Percentiles rank a stretch among this genome's conserved stretches.
These are phyloP conservation scores for Brassica rapa DNA, from an alignment of 345 rosid genomes.

Conservation along the genomic window DNA sequence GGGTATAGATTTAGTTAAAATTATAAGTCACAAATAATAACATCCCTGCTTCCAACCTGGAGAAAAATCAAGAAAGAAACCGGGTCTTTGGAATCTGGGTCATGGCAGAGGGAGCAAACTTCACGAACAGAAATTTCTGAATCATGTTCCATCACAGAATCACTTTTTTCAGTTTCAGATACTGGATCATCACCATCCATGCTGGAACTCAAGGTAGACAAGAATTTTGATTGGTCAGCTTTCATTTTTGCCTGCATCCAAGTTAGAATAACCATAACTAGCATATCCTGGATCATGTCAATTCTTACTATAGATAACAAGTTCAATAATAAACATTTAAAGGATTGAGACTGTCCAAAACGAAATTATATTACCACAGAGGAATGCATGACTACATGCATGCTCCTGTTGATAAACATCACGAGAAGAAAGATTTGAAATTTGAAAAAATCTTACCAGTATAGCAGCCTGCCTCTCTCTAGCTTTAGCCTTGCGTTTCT, in stretches of 20 bases:
- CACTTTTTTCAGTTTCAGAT: constrained; percentile 50
- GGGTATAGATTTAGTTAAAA: constrained; percentile 11
- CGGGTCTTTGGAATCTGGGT: constrained; percentile 71
- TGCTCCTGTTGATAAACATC: constrained; percentile 9
- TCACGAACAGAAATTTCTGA: constrained; percentile 51
- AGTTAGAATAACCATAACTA: constrained; percentile 33
- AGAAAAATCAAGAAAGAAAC: constrained; percentile 86
- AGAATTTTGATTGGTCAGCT: constrained; percentile 91
- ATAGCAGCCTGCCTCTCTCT: constrained; percentile 86
- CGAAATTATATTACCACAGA: not conserved
- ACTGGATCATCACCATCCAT: constrained; percentile 49
- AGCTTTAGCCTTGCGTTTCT: constrained; percentile 84
- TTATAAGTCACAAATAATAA: constrained; percentile 9
- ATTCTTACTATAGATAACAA: constrained; percentile 1
- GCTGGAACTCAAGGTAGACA: constrained; percentile 60
- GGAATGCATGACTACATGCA: constrained; percentile 18
- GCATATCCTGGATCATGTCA: constrained; percentile 7
- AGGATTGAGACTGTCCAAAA: not conserved
- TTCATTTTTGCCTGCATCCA: constrained; percentile 89
- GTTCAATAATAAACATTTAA: constrained; percentile 9
- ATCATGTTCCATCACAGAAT: constrained; percentile 46
- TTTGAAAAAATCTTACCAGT: constrained; percentile 55
- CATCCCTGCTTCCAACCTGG: constrained; percentile 58
- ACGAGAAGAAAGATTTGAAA: constrained; percentile 10
- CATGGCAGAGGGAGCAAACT: constrained; percentile 92